These are phyloP conservation scores for Trichophyton benhamiae DNA, from an alignment of 2,329 filamentous ascomycete species.

Conservation along the genomic window DNA sequence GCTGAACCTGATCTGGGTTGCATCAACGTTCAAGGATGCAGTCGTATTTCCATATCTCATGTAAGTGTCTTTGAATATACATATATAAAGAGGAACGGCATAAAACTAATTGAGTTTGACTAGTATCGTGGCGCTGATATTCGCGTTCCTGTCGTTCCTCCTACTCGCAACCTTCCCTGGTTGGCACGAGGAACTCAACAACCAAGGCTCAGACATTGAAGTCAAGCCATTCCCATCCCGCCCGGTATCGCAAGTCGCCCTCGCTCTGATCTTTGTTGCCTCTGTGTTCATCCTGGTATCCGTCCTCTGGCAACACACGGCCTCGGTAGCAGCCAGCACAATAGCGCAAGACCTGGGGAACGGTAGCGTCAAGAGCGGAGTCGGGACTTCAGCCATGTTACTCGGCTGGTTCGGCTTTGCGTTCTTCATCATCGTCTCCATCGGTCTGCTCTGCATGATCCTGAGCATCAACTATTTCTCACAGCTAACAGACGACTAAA, in stretches of 20 bases:
- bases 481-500: slow-evolving; percentile 41
- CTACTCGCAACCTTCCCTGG: slow-evolving; percentile 93
- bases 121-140: slow-evolving; percentile 93
- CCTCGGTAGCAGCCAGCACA: slow-evolving; percentile 85
- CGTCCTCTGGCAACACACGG: slow-evolving; percentile 62
- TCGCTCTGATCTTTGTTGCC: slow-evolving; percentile 75
- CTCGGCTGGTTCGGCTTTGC: slow-evolving; percentile 96
- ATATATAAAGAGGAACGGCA: background rate
- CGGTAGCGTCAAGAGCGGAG: slow-evolving; percentile 71
- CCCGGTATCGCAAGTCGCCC: slow-evolving; percentile 79
- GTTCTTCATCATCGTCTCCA: slow-evolving; percentile 85
- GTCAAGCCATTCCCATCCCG: slow-evolving; percentile 89
- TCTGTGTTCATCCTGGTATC: slow-evolving; percentile 55
- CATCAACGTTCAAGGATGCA: slow-evolving; percentile 93
- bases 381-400: slow-evolving; percentile 91
- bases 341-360: slow-evolving; percentile 90
- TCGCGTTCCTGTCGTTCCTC: slow-evolving; percentile 90
- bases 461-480: slow-evolving; percentile 74
- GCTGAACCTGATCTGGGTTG: slow-evolving; percentile 92
- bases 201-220: slow-evolving; percentile 65
- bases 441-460: slow-evolving; percentile 91
- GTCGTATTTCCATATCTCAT: slow-evolving; percentile 96
- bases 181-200: slow-evolving; percentile 67
- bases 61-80: slow-evolving; percentile 42
- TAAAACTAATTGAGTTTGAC: background rate